Evolutionary conservation across 2,329 filamentous ascomycete species (phyloP), one percentile per base, ranked within the genome.

Genomic region (Furcasterigmium sp.): DNA sequence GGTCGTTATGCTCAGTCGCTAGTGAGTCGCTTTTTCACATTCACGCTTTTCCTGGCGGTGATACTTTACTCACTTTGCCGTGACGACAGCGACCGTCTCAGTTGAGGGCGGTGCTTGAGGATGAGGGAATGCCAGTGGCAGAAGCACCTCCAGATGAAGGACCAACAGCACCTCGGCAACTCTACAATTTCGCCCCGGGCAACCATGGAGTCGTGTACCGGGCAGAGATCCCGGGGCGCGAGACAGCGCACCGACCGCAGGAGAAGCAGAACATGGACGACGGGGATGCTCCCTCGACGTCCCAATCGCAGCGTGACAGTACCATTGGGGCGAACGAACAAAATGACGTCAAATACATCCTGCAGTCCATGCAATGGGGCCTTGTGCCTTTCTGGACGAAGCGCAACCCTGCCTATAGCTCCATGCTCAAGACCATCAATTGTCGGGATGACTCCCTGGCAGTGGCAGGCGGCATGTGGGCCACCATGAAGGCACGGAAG

Each of bases 281-380:
- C 21, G 48, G 46, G 10, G 54, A 54, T 39, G 44, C 52, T 13
- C 42, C 50, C 18, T 11, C 15, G 35, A 43, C 6, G 45, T 48
- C 45, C 8, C 37, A 26, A 17, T 14, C 14, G 18, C 20, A 34
- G 37, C 41, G 23, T 26, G 23, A 11, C 7, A 26, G 23, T 7
- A 26, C 9, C 17, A 32, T 13, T 39, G n/a, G n/a, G n/a, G n/a
- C n/a, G n/a, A n/a, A n/a, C 29, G 9, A 39, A 49, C 18, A 40
- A 48, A n/a, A 30, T 28, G 18, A 25, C 46, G 72, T 73, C 9
- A 80, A 68, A 52, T 95, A 94, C 68, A 91, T 87, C 62, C 70
- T 98, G 8, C 90, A 96, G 60, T 75, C 82, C 3, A 97, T 97
- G 87, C 91, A 89, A 75, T 98, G 93, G 93, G 93, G 91, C 0